Evolutionary conservation across 2,329 filamentous ascomycete species (phyloP).

Genomic region (Cladosporium velox): DNA sequence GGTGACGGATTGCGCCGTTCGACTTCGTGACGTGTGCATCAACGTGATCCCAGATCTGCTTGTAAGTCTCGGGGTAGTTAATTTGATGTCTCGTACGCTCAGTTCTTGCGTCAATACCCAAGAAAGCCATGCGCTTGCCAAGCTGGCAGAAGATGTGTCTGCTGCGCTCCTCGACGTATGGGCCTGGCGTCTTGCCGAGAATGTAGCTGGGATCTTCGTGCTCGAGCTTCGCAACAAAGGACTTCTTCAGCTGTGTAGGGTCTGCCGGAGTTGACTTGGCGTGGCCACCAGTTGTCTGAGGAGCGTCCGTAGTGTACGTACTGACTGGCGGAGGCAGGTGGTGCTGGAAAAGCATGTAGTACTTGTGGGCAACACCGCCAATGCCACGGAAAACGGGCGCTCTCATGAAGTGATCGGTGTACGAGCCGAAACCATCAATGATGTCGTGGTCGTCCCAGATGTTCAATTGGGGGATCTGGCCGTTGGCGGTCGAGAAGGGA

Average conservation of each 20-base stretch:
- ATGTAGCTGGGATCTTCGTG: slow-evolving; percentile 73
- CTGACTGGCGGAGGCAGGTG: slow-evolving; percentile 81
- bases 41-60: slow-evolving; percentile 60
- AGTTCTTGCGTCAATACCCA: slow-evolving; percentile 62
- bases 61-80: slow-evolving; percentile 73
- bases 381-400: slow-evolving; percentile 66
- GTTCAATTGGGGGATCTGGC: slow-evolving; percentile 65
- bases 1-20: slow-evolving; percentile 61
- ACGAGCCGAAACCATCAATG: slow-evolving; percentile 66
- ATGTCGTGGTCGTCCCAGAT: slow-evolving; percentile 69
- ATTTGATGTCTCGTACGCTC: slow-evolving; percentile 88
- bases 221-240: slow-evolving; percentile 66
- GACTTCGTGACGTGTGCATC: slow-evolving; percentile 52
- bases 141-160: slow-evolving; percentile 64
- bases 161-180: slow-evolving; percentile 64
- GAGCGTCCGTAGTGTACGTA: slow-evolving; percentile 78
- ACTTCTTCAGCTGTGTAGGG: slow-evolving; percentile 70
- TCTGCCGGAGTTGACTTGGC: slow-evolving; percentile 59
- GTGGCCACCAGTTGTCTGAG: slow-evolving; percentile 52
- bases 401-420: slow-evolving; percentile 68
- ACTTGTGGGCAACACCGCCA: slow-evolving; percentile 57
- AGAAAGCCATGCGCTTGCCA: slow-evolving; percentile 64
- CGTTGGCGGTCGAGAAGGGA: slow-evolving; percentile 61
- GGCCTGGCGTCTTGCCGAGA: slow-evolving; percentile 70
- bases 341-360: slow-evolving; percentile 69